These are phyloP conservation scores for Lachancea lanzarotensis DNA, from an alignment of 805 yeast genomes.

Conservation along the genomic window DNA sequence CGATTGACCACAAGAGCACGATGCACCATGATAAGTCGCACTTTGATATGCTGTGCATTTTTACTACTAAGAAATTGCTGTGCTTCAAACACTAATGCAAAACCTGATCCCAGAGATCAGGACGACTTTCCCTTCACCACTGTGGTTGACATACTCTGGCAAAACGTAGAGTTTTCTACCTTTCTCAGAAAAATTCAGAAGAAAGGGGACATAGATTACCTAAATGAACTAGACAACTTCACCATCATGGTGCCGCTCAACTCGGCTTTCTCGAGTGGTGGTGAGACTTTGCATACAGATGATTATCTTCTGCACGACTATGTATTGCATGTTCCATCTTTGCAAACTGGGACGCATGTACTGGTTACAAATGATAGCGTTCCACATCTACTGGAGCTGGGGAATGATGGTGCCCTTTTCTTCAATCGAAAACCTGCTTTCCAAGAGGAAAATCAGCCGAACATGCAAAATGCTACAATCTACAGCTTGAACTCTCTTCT, in stretches of 20 bases:
- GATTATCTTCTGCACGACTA: conserved; percentile 32
- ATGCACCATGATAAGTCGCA: not conserved
- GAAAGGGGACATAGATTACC: conserved; percentile 52
- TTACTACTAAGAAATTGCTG: not conserved
- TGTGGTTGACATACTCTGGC: conserved; percentile 63
- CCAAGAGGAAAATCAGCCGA: conserved; percentile 52
- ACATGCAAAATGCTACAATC: conserved; percentile 56
- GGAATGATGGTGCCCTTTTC: conserved; percentile 25
- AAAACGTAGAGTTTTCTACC: conserved; percentile 59
- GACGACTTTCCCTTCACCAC: conserved; percentile 33
- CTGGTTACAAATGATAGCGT: conserved; percentile 13
- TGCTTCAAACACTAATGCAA: no score
- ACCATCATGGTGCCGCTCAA: conserved; percentile 80
- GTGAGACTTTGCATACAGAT: conserved; percentile 7
- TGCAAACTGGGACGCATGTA: conserved; percentile 12
- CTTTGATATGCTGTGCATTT: not conserved
- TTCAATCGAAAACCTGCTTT: conserved; percentile 36
- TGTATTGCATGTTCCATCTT: conserved; percentile 28
- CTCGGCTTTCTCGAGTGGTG: conserved; percentile 49
- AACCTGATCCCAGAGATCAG: conserved; percentile 7
- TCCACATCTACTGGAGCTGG: conserved; percentile 17
- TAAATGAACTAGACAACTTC: conserved; percentile 54
- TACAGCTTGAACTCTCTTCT: conserved; percentile 54
- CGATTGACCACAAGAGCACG: not conserved
- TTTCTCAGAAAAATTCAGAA: conserved; percentile 57